These are phyloP conservation scores for Candida succiphila DNA, from an alignment of 805 yeast genomes.

Conservation along the genomic window DNA sequence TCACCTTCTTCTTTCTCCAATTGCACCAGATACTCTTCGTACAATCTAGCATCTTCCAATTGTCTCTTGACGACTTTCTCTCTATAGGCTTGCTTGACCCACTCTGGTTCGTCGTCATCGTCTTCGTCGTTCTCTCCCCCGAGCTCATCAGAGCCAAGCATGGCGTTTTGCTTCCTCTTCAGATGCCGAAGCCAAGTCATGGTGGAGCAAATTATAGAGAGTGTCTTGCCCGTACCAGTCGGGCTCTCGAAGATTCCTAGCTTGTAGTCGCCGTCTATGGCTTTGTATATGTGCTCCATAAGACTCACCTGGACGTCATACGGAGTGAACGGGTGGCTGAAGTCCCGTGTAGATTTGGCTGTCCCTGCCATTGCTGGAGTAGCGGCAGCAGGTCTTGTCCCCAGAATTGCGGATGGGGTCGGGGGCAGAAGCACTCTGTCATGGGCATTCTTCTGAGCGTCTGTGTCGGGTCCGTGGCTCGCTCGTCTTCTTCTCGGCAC, in stretches of 20 bases:
- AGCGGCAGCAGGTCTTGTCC: too few relatives aligned
- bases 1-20: slow-evolving; percentile 19
- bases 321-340: slow-evolving; percentile 74
- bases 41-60: slow-evolving; percentile 23
- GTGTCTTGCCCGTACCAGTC: slow-evolving; percentile 90
- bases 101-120: slow-evolving; percentile 33
- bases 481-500: background rate
- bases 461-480: too few relatives aligned
- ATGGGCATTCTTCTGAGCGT: too few relatives aligned
- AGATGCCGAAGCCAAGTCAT: slow-evolving; percentile 59
- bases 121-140: slow-evolving; percentile 22
- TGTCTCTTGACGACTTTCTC: slow-evolving; percentile 23
- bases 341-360: slow-evolving; percentile 13
- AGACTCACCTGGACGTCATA: slow-evolving; percentile 68
- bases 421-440: too few relatives aligned
- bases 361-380: background rate
- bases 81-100: slow-evolving; percentile 22
- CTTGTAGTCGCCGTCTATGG: slow-evolving; percentile 43
- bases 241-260: slow-evolving; percentile 87
- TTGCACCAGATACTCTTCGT: slow-evolving; percentile 29
- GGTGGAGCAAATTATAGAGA: slow-evolving; percentile 76
- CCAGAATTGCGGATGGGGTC: too few relatives aligned
- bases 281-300: slow-evolving; percentile 65
- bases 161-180: slow-evolving; percentile 27
- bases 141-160: slow-evolving; percentile 6